A percentile compares a stretch with the other conserved stretches of the same genome.
Evolutionary conservation across 306 rosid genomes (phyloP).

Genomic region (Cucumis melo): DNA sequence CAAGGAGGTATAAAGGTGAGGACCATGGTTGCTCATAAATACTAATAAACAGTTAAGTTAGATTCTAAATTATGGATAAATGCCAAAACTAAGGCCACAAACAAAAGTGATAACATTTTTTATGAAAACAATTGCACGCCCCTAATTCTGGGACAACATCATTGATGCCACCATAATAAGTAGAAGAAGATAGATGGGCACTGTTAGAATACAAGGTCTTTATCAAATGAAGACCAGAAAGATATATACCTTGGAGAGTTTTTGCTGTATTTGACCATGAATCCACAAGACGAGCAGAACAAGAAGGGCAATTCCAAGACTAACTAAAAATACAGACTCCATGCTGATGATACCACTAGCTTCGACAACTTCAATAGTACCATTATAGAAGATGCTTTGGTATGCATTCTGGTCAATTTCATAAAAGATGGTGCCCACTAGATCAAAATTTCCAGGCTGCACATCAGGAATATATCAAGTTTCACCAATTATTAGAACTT

Average conservation of each 20-base stretch:
- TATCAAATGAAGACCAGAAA: neutral
- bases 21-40: neutral
- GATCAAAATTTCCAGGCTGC: constrained; percentile 91
- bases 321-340: constrained; percentile 70
- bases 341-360: constrained; percentile 55
- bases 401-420: constrained; percentile 69
- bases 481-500: neutral
- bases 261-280: constrained; percentile 64
- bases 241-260: constrained; percentile 58
- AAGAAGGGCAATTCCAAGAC: constrained; percentile 70
- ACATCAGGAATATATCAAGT: constrained; percentile 4
- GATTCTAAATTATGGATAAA: neutral
- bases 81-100: neutral
- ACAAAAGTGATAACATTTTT: neutral
- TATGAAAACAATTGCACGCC: neutral
- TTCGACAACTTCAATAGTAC: constrained; percentile 79
- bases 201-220: neutral
- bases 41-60: neutral
- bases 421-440: constrained; percentile 63
- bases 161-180: neutral
- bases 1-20: neutral
- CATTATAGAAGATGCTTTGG: constrained; percentile 73
- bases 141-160: neutral
- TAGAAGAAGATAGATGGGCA: neutral
- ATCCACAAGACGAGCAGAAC: constrained; percentile 60